phyloP scores from a whole-genome alignment of 345 rosid genomes.

The Bretschneidera sinensis region DNA sequence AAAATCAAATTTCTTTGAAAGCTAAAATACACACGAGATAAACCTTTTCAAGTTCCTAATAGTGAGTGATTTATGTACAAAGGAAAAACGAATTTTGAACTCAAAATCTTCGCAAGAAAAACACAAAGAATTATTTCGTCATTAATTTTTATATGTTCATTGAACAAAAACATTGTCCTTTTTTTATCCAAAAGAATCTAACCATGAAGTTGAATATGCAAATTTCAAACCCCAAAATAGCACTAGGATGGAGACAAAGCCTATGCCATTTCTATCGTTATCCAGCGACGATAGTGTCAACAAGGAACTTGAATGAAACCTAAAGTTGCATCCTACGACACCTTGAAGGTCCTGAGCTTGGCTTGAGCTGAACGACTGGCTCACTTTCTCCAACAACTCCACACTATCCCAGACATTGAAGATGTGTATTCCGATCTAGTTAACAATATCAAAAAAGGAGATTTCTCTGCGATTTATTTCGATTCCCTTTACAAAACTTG shows the following conservation, averaged over 20 bases:
- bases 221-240: too few relatives aligned
- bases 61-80: background rate
- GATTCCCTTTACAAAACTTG: background rate
- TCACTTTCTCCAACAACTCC: conserved; percentile 70
- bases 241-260: conserved; percentile 23
- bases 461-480: background rate
- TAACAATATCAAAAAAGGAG: background rate
- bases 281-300: conserved; percentile 41
- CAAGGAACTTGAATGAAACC: conserved; percentile 42
- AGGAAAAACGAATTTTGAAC: conserved; percentile 17
- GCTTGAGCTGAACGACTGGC: conserved; percentile 43
- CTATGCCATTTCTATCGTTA: conserved; percentile 32
- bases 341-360: conserved; percentile 41
- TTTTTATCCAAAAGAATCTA: conserved; percentile 1
- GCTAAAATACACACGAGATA: conserved; percentile 6
- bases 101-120: conserved; percentile 49
- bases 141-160: conserved; percentile 23
- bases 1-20: too few relatives aligned
- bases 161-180: conserved; percentile 16
- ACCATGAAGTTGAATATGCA: too few relatives aligned
- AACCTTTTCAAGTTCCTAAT: conserved; percentile 1
- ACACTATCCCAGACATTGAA: conserved; percentile 73
- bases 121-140: conserved; percentile 35
- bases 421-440: background rate
- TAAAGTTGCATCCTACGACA: conserved; percentile 59